Base-by-base conservation (phyloP, 2,329 filamentous ascomycete genomes). In the Paraconiothyrium brasiliense region DNA sequence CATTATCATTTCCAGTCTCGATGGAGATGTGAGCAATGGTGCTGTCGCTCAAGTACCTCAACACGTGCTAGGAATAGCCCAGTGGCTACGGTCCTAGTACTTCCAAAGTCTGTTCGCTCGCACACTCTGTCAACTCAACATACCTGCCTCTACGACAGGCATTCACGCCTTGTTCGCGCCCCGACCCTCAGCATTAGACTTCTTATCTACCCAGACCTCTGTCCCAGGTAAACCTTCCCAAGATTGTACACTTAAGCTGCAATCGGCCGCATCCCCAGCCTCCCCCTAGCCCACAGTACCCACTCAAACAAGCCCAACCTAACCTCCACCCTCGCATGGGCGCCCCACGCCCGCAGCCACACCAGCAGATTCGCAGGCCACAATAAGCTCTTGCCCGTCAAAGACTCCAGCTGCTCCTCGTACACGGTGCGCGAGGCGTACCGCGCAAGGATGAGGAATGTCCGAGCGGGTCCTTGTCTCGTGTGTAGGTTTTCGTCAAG, bases 401-500 rank as follows among this genome's bases (percentile, higher is more conserved):
- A 78, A 3, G 76, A 70, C 58, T 89, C 87, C 61, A 88, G 76
- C 62, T 86, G 80, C 71, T 90, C 87, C 61, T 88, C 83, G 70
- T 87, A 89, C 14, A 90, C 87, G 9, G 85, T 86, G 47, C 85
- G 81, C 16, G 86, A 86, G 20, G 87, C 88, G 71, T 90, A 90
- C 39, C 84, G 83, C 6, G 87, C 88, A 30, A 90, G 84, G 61
- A 90, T 90, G 64, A 90, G 80, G 72, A 90, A 89, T 3, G 85
- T 86, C 39, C 87, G 82, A 52, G 87, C 80, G 0, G 87, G 87
- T 0, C 88, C 87, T 70, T 88, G 79, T 7, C 86, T 84, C 0
- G 92, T 95, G 58, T 94, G 90, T 41, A 96, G 83, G 74, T 91
- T 94, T 82, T 99, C 95, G 76, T 99, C 95, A 20, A 99, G 86